These are phyloP conservation scores for Simmondsia chinensis DNA, from an alignment of 148 eudicot species.

Conservation along the genomic window DNA sequence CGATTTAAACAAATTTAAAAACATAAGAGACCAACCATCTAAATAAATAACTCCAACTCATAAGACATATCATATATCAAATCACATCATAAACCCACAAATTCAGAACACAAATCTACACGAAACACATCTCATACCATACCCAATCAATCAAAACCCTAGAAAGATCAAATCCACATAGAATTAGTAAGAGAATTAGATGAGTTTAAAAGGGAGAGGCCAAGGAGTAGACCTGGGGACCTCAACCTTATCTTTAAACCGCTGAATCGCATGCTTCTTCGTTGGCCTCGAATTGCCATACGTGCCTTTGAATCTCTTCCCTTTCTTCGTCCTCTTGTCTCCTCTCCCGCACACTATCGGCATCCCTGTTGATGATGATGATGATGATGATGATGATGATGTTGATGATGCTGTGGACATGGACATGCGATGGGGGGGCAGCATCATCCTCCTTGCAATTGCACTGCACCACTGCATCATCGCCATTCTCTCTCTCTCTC, in stretches of 20 bases:
- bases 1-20: no score
- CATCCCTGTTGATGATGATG: slow-evolving; percentile 14
- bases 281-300: slow-evolving; percentile 76
- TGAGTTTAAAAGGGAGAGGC: slow-evolving; percentile 98
- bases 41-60: no score
- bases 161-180: neutral
- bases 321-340: slow-evolving; percentile 87
- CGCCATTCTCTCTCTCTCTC: slow-evolving; percentile 28
- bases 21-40: no score
- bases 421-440: slow-evolving; percentile 17
- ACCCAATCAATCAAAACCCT: neutral
- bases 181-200: slow-evolving; percentile 14
- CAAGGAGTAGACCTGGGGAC: slow-evolving; percentile 98
- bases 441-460: slow-evolving; percentile 26
- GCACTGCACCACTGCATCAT: slow-evolving; percentile 37
- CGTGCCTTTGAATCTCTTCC: slow-evolving; percentile 92
- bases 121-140: no score
- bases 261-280: slow-evolving; percentile 63
- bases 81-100: no score
- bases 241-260: slow-evolving; percentile 80
- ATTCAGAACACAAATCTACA: no score
- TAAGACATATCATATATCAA: no score
- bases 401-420: slow-evolving; percentile 12
- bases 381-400: slow-evolving; percentile 6
- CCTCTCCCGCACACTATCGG: slow-evolving; percentile 79